Base-by-base conservation (phyloP, 306 rosid genomes). In the Trifolium subterraneum region DNA sequence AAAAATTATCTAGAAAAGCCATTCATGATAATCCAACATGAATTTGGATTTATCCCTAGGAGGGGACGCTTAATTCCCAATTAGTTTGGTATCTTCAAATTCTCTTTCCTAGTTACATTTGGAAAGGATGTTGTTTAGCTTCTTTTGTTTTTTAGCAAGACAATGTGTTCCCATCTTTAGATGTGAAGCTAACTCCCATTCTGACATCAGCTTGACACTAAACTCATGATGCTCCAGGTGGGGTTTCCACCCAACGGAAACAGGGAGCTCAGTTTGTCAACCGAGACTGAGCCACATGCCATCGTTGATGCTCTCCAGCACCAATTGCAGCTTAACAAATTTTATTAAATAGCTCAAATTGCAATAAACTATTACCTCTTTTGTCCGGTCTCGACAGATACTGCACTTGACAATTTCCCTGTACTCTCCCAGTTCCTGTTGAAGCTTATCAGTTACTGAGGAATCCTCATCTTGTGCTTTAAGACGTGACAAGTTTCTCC, bases 401-500 rank as follows among this genome's bases (percentile, higher is more conserved):
- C 83, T 84, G 87, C 99, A 95, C 76, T 95, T 95, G 44, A 95
- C 81, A 82, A 95, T 92, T 72, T 90, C 91, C 75, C 81, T 86
- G 74, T 88, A 95, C 65, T 95, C 99, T 79, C 85, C 83, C 61
- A 92, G 92, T 77, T 95, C 99, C 81, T 85, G 88, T 50, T 87
- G 92, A 75, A 95, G 96, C 81, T 84, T 95, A 82, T 92, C 93
- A 71, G 84, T 83, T 64, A 88, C 69, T 27, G 90, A 83, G 58
- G 87, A 87, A 65, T 89, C 91, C 68, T 95, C 98, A 14, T 76
- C 87, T 74, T 86, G 86, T 7, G 85, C 91, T 81, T 75, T 82
- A 75, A 95, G 92, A 31, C 8, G 41, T 19, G 84, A 77, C 39
- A 83, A 84, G 82, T 86, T 92, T 79, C 97, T 92, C 82, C 84